Percentiles rank a stretch among this genome's conserved stretches.
Conservation (phyloP, 2,329 filamentous ascomycete genomes). For the Seiridium cupressi region DNA sequence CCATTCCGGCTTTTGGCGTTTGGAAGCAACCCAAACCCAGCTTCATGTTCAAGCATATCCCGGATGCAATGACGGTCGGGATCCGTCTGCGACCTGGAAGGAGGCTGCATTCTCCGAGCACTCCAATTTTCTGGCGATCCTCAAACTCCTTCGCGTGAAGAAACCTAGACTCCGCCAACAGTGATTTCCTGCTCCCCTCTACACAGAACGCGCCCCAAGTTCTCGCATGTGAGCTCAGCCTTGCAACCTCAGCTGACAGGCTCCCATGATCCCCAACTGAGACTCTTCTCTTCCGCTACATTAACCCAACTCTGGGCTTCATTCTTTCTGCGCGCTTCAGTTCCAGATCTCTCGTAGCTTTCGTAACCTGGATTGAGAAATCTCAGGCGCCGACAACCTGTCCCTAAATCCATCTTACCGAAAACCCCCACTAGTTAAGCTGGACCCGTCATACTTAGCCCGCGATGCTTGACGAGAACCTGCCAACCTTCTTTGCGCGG, state of each 20-base stretch:
- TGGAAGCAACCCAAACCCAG: not conserved
- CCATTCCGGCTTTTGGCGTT: not conserved
- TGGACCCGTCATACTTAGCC: conserved; percentile 1
- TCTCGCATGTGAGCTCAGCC: conserved; percentile 1
- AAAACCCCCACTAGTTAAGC: not conserved
- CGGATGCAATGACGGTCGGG: no score
- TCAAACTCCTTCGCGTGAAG: not conserved
- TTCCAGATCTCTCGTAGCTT: no score
- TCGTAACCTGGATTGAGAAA: no score
- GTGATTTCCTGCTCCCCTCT: no score
- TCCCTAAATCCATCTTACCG: not conserved
- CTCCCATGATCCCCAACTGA: not conserved
- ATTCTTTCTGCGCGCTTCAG: not conserved
- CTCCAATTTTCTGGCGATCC: not conserved
- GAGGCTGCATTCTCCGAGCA: no score
- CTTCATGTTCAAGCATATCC: not conserved
- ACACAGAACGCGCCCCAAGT: not conserved
- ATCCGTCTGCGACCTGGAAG: no score
- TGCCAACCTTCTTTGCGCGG: conserved; percentile 69
- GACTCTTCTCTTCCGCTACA: not conserved
- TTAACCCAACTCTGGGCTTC: not conserved
- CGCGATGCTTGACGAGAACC: conserved; percentile 86
- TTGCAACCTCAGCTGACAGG: conserved; percentile 5
- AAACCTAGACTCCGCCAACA: not conserved
- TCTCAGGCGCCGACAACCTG: no score